Evolutionary conservation across 495 filamentous ascomycete genomes (phyloP).

Genomic region (Rusavskia elegans): DNA sequence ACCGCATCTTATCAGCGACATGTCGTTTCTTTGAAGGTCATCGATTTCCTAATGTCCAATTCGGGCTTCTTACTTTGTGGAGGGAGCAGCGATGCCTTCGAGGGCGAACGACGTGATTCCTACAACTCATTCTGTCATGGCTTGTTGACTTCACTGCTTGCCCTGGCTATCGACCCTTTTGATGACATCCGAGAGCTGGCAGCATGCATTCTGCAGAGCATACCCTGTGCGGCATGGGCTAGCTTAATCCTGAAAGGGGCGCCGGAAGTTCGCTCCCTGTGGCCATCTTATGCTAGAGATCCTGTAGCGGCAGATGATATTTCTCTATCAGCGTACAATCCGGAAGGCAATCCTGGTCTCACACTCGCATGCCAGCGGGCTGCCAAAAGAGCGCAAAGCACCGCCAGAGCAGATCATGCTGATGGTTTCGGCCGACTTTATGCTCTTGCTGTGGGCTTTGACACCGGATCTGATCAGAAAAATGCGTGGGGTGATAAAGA

Average conservation of each 20-base stretch:
- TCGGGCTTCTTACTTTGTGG: neutral
- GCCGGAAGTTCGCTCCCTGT: neutral
- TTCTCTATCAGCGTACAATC: no score
- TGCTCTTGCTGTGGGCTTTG: conserved; percentile 24
- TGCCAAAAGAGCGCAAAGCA: conserved; percentile 17
- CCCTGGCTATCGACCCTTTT: conserved; percentile 74
- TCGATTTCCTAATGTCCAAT: conserved; percentile 30
- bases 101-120: no score
- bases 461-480: neutral
- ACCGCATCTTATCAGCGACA: conserved; percentile 76
- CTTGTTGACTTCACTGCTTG: conserved; percentile 41
- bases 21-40: conserved; percentile 56
- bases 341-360: neutral
- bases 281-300: no score
- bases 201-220: conserved; percentile 37
- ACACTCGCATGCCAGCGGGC: neutral
- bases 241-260: neutral
- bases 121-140: neutral
- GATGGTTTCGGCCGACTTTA: conserved; percentile 60
- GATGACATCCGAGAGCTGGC: conserved; percentile 73
- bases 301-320: no score
- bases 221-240: conserved; percentile 5
- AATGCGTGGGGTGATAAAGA: neutral
- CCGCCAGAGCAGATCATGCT: conserved; percentile 70
- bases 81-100: neutral